Percentiles rank a stretch among this genome's conserved stretches.
Evolutionary conservation across 768 basidiomycete genomes (phyloP).

Genomic region (Cystobasidium tubakii): DNA sequence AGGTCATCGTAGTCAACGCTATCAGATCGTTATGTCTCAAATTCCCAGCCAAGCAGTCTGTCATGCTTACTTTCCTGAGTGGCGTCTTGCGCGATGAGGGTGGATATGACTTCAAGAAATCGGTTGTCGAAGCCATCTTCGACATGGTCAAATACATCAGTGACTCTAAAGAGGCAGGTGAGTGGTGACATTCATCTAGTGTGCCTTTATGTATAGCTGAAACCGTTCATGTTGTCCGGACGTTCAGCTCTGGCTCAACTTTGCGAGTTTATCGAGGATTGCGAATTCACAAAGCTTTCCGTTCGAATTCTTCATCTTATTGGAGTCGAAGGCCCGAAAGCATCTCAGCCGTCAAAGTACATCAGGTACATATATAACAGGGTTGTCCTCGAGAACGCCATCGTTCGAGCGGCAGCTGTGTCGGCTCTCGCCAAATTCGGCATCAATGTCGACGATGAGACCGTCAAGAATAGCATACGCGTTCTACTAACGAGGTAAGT

Average conservation of each 20-base stretch:
- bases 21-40: conserved; percentile 97
- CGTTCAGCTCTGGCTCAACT: conserved; percentile 77
- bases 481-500: conserved; percentile 76
- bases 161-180: conserved; percentile 83
- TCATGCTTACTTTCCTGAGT: conserved; percentile 95
- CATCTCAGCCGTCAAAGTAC: conserved; percentile 94
- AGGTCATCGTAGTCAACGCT: conserved; percentile 98
- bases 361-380: conserved; percentile 99
- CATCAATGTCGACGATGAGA: conserved; percentile 70
- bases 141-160: conserved; percentile 99
- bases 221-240: too few species aligned
- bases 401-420: conserved; percentile 93
- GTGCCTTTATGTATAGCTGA: too few species aligned
- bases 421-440: conserved; percentile 94
- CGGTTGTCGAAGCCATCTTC: conserved; percentile 97
- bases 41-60: conserved; percentile 91
- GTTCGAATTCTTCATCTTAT: conserved; percentile 92
- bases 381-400: conserved; percentile 95
- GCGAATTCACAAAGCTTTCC: conserved; percentile 97
- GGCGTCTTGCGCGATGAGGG: conserved; percentile 96
- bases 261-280: conserved; percentile 99
- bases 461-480: conserved; percentile 73
- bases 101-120: conserved; percentile 98
- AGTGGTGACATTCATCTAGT: conserved; percentile 33
- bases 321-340: conserved; percentile 90